Evolutionary conservation across 495 filamentous ascomycete species (phyloP).

Genomic region (Penicillium alfredii): DNA sequence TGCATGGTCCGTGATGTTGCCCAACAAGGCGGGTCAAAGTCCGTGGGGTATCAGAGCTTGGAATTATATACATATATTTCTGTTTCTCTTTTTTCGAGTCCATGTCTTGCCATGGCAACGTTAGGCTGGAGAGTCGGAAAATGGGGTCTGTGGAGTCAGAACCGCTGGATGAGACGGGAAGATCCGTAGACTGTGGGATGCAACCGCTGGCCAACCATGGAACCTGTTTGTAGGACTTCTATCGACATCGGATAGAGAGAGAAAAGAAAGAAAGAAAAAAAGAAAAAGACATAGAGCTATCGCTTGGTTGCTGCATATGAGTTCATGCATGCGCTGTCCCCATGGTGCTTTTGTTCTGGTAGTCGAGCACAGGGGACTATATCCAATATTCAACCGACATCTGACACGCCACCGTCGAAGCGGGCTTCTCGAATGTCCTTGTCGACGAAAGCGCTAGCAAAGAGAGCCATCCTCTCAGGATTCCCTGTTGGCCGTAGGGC

Average conservation of each 20-base stretch:
- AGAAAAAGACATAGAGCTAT: too few species aligned
- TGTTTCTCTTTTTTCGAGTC: neutral
- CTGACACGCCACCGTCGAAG: conserved; percentile 17
- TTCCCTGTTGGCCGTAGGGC: too few species aligned
- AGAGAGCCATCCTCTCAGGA: too few species aligned
- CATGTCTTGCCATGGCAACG: conserved; percentile 30
- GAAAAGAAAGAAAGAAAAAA: too few species aligned
- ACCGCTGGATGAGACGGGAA: conserved; percentile 28
- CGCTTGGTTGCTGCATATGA: too few species aligned
- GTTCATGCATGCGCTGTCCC: too few species aligned
- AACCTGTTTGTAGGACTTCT: too few species aligned
- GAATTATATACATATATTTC: neutral
- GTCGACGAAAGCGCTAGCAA: too few species aligned
- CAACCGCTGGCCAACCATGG: conserved; percentile 22
- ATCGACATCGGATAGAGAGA: too few species aligned
- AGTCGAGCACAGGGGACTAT: conserved; percentile 21
- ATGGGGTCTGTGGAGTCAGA: conserved; percentile 23
- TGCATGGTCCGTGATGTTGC: conserved; percentile 28
- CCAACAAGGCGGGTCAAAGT: conserved; percentile 25
- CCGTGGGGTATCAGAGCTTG: conserved; percentile 13
- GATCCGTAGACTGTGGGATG: conserved; percentile 8
- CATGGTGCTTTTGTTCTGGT: conserved; percentile 20
- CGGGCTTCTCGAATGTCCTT: conserved; percentile 2
- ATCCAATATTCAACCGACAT: conserved; percentile 18
- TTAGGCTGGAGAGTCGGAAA: conserved; percentile 6